A percentile compares a stretch with the other conserved stretches of the same genome.
These are phyloP conservation scores for Backusella macrospora DNA, from an alignment of 192 early-diverging fungal species.

Conservation along the genomic window DNA sequence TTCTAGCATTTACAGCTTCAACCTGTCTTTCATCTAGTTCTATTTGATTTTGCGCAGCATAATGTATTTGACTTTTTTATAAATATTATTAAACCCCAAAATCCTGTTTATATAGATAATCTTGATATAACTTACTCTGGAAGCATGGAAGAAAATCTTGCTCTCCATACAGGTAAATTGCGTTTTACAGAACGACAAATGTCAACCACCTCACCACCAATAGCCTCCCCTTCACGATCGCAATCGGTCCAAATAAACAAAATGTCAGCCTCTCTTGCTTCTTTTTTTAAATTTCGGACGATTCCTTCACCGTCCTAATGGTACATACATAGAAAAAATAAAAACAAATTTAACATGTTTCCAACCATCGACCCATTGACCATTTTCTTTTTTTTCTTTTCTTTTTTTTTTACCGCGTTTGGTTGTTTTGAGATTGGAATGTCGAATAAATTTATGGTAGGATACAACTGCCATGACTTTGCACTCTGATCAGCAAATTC, in stretches of 20 bases:
- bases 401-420: constrained; percentile 37
- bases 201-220: constrained; percentile 80
- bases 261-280: constrained; percentile 62
- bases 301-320: constrained; percentile 31
- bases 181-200: constrained; percentile 68
- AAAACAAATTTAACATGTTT: too few relatives aligned
- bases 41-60: constrained; percentile 72
- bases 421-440: constrained; percentile 62
- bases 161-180: constrained; percentile 73
- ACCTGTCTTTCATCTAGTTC: constrained; percentile 76
- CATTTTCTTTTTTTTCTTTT: neutral
- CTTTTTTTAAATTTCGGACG: constrained; percentile 63
- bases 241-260: constrained; percentile 99
- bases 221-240: constrained; percentile 94
- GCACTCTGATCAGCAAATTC: constrained; percentile 67
- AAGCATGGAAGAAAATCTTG: constrained; percentile 89
- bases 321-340: neutral
- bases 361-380: too few relatives aligned
- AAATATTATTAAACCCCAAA: neutral
- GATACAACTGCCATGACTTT: constrained; percentile 62
- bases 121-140: constrained; percentile 57
- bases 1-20: constrained; percentile 80
- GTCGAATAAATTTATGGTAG: constrained; percentile 70
- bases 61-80: constrained; percentile 65
- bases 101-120: too few relatives aligned